Percentiles rank a stretch among this genome's conserved stretches.
Conservation (phyloP, 2,329 filamentous ascomycete species). For the Atkinsonella hypoxylon region DNA sequence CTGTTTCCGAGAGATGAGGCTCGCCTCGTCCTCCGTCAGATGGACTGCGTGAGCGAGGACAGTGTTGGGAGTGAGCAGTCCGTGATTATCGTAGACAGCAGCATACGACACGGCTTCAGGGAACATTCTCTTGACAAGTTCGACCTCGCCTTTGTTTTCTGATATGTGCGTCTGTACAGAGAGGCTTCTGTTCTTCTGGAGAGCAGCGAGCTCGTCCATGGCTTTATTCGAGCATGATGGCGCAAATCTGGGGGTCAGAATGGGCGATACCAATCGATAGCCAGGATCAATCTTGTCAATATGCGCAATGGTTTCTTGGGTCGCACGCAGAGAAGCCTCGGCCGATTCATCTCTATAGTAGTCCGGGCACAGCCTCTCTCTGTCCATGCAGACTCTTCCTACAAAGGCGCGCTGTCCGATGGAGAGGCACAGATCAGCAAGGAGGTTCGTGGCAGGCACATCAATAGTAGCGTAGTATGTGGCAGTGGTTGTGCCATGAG, state of each 20-base stretch:
- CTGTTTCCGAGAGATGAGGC: conserved; percentile 46
- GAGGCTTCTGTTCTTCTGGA: conserved; percentile 51
- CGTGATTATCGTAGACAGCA: conserved; percentile 63
- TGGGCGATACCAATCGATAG: conserved; percentile 56
- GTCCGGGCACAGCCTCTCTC: conserved; percentile 48
- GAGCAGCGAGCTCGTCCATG: conserved; percentile 50
- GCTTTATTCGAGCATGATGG: conserved; percentile 47
- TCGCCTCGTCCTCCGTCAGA: conserved; percentile 53
- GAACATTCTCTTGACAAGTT: conserved; percentile 59
- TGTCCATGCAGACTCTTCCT: conserved; percentile 93
- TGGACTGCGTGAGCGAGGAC: conserved; percentile 82
- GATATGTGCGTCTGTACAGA: conserved; percentile 83
- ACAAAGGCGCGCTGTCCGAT: conserved; percentile 82
- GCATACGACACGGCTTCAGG: conserved; percentile 54
- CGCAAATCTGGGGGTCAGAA: conserved; percentile 66
- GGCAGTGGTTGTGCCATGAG: conserved; percentile 85
- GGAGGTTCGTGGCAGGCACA: conserved; percentile 77
- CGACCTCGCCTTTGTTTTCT: conserved; percentile 66
- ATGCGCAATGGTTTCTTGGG: conserved; percentile 50
- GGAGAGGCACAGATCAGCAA: conserved; percentile 69
- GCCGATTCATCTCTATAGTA: conserved; percentile 69
- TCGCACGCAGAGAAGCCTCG: conserved; percentile 42
- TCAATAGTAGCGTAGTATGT: conserved; percentile 92
- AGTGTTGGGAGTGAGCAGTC: conserved; percentile 58
- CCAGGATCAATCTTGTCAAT: conserved; percentile 54